Percentiles rank a stretch among this genome's conserved stretches.
These are phyloP conservation scores for Cladosporium sp. DNA, from an alignment of 2,329 filamentous ascomycete species.

Conservation along the genomic window DNA sequence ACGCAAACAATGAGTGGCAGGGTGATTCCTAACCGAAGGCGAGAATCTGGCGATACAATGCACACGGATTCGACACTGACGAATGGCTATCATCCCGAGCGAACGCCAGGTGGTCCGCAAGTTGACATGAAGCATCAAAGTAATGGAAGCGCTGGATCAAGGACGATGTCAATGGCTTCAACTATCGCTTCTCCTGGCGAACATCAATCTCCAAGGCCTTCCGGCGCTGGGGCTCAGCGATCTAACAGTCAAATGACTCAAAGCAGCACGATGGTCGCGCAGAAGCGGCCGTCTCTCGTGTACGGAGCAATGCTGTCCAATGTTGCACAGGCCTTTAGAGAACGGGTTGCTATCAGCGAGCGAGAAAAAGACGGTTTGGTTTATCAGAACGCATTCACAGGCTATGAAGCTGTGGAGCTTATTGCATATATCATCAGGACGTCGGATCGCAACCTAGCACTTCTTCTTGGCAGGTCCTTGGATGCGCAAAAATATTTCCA, in stretches of 20 bases:
- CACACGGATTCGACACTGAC: slow-evolving; percentile 23
- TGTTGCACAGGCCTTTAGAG: slow-evolving; percentile 86
- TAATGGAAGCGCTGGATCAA: slow-evolving; percentile 43
- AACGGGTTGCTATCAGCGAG: slow-evolving; percentile 80
- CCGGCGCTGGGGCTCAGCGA: slow-evolving; percentile 25
- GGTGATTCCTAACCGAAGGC: slow-evolving; percentile 73
- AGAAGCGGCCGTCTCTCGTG: slow-evolving; percentile 73
- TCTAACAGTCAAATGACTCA: slow-evolving; percentile 36
- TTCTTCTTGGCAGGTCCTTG: slow-evolving; percentile 83
- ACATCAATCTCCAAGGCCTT: slow-evolving; percentile 24
- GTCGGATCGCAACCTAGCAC: slow-evolving; percentile 87
- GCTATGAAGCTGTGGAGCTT: slow-evolving; percentile 90
- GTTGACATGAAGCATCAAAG: slow-evolving; percentile 24
- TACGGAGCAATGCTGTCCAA: slow-evolving; percentile 92
- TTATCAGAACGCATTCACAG: slow-evolving; percentile 96
- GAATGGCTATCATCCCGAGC: slow-evolving; percentile 28
- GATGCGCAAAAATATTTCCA: slow-evolving; percentile 99
- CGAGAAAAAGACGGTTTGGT: slow-evolving; percentile 95
- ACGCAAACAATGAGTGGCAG: slow-evolving; percentile 88
- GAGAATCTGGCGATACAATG: slow-evolving; percentile 46
- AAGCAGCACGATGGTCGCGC: slow-evolving; percentile 50
- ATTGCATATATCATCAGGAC: slow-evolving; percentile 97
- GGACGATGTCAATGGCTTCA: slow-evolving; percentile 92
- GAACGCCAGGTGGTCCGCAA: slow-evolving; percentile 21
- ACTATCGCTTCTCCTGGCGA: slow-evolving; percentile 57